Conservation (phyloP, 148 eudicot species). For the Persicaria maculosa region DNA sequence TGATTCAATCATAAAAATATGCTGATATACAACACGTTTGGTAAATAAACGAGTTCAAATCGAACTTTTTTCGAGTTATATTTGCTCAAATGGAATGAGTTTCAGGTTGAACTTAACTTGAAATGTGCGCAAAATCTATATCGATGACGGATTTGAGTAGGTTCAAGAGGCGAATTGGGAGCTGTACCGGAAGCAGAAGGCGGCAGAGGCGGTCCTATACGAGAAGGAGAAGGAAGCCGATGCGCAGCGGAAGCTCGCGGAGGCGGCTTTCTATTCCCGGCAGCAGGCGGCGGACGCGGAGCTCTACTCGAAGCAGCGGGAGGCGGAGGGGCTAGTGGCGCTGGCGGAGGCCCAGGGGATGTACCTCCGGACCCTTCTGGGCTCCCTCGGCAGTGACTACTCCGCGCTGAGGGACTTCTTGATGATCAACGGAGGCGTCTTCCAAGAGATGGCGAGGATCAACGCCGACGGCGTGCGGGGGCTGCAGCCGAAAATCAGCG, state of each 20-base stretch:
- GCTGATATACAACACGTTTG: too few species aligned
- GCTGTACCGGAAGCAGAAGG: constrained; percentile 45
- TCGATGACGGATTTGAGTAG: constrained; percentile 15
- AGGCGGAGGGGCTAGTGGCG: constrained; percentile 40
- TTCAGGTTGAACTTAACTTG: too few species aligned
- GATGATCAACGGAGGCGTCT: constrained; percentile 49
- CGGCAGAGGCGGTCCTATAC: constrained; percentile 41
- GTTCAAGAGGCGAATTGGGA: constrained; percentile 67
- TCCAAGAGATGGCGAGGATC: constrained; percentile 43
- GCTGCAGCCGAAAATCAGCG: constrained; percentile 43
- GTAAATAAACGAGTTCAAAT: too few species aligned
- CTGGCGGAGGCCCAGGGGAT: constrained; percentile 43
- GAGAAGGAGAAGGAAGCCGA: constrained; percentile 32
- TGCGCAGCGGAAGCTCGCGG: constrained; percentile 30
- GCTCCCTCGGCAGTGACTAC: constrained; percentile 37
- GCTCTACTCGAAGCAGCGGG: constrained; percentile 39
- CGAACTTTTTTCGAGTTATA: too few species aligned
- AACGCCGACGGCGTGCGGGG: constrained; percentile 45
- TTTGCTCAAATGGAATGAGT: too few species aligned
- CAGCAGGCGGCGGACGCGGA: constrained; percentile 51
- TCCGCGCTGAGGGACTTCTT: constrained; percentile 41
- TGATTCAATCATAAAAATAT: too few species aligned
- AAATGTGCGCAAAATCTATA: too few species aligned
- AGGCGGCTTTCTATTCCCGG: constrained; percentile 30
- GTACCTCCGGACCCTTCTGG: constrained; percentile 32